Conservation (phyloP, 805 yeast genomes). For the Kodamaea jinghongensis region DNA sequence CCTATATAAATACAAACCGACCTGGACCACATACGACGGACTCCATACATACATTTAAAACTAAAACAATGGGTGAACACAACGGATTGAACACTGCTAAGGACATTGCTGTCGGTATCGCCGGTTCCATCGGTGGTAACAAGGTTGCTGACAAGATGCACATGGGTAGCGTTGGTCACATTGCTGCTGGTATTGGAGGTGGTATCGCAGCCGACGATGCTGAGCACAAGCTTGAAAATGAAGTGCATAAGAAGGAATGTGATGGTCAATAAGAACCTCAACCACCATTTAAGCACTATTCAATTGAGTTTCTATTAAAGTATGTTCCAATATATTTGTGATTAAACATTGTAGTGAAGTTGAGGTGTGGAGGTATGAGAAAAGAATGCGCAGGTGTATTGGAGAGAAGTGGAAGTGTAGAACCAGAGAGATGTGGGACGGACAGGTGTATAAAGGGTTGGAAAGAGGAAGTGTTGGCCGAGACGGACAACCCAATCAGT, state of each 20-base stretch:
- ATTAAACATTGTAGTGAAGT: too few relatives aligned
- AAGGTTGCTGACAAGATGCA: constrained; percentile 34
- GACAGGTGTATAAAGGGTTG: too few relatives aligned
- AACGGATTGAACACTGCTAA: constrained; percentile 21
- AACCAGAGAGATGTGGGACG: too few relatives aligned
- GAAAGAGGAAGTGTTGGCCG: too few relatives aligned
- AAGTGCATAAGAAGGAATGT: constrained; percentile 9
- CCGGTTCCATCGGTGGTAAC: constrained; percentile 39
- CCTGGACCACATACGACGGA: neutral
- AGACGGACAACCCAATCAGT: too few relatives aligned
- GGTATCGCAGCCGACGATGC: constrained; percentile 32
- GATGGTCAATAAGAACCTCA: neutral
- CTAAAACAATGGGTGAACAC: constrained; percentile 14
- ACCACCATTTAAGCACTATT: too few relatives aligned
- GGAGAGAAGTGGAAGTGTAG: too few relatives aligned
- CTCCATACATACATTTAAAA: neutral
- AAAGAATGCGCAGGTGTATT: too few relatives aligned
- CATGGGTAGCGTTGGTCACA: constrained; percentile 33
- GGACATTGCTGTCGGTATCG: constrained; percentile 34
- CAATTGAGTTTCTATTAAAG: too few relatives aligned
- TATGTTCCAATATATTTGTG: too few relatives aligned
- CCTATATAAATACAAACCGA: constrained; percentile 1
- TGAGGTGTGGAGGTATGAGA: too few relatives aligned
- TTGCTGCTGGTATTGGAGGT: constrained; percentile 33
- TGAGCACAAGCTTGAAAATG: constrained; percentile 30